Evolutionary conservation across 495 filamentous ascomycete species (phyloP), one percentile per base, ranked within the genome.

Genomic region (Delitschia confertaspora): DNA sequence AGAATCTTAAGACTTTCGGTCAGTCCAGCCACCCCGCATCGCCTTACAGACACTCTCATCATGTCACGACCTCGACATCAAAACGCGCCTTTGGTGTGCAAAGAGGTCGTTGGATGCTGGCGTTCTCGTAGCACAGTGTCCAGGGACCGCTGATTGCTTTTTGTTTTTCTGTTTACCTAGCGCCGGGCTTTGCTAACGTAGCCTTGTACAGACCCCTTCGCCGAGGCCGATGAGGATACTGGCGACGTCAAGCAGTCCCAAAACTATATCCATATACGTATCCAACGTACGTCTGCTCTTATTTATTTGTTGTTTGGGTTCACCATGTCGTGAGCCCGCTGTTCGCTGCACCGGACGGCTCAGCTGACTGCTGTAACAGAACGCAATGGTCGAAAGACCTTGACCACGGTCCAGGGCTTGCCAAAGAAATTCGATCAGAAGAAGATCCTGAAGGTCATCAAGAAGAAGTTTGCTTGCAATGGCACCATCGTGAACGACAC

Each of bases 391-490:
- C 93, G 93, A 68, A 98, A 98, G 79, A 96, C 91, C 70, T 78
- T 98, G 85, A 98, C 91, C 53, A 98, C 91, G 55, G 88, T 96
- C 55, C 88, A 96, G 76, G 91, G 91, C 67, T 78, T 98, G 51
- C 88, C 91, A 42, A 87, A 87, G 75, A 94, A 94, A 65, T 95
- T 94, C 65, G 89, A 94, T 69, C 88, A 88, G 69, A 96, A 95
- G 79, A 95, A 95, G 74, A 94, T 98, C 62, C 76, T 98, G 60
- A 95, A 95, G 76, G 88, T 93, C 69, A 91, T 96, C 77, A 96
- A 96, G 80, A 96, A 96, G 78, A 88, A 95, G 64, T 98, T 96
- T 63, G 91, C 91, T 65, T 98, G 91, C 88, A 98, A 98, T 96
- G 91, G 91, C 78, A 98, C 91, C 71, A 93, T 96, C 71, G 88